These are phyloP conservation scores for Phytophthora agathidicida DNA, from an alignment of 352 stramenopile genomes.

Conservation along the genomic window DNA sequence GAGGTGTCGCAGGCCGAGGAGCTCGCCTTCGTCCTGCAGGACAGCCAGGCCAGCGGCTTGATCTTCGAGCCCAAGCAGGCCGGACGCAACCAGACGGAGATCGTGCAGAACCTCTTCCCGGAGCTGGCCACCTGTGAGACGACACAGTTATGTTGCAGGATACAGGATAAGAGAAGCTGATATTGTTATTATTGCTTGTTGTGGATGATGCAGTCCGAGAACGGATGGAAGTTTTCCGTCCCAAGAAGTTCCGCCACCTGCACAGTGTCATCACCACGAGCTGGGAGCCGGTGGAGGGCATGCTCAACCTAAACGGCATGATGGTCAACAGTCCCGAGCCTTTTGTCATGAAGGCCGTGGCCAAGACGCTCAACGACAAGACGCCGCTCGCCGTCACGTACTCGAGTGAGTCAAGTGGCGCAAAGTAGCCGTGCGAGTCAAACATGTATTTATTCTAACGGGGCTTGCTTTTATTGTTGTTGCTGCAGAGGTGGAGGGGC, in stretches of 20 bases:
- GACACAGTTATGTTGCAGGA: not conserved
- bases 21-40: slow-evolving; percentile 82
- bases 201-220: slow-evolving; percentile 48
- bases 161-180: not conserved
- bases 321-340: slow-evolving; percentile 83
- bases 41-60: slow-evolving; percentile 79
- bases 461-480: slow-evolving; percentile 10
- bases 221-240: slow-evolving; percentile 68
- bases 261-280: slow-evolving; percentile 88
- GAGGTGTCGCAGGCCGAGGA: slow-evolving; percentile 76
- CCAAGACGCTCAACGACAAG: slow-evolving; percentile 69
- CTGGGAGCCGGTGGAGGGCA: slow-evolving; percentile 70
- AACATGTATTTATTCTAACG: slow-evolving; percentile 2
- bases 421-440: no score
- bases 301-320: slow-evolving; percentile 82
- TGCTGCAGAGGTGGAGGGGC: slow-evolving; percentile 64
- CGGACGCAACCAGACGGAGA: slow-evolving; percentile 71
- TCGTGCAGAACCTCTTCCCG: slow-evolving; percentile 77
- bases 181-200: slow-evolving; percentile 1
- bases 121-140: slow-evolving; percentile 76
- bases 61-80: slow-evolving; percentile 87
- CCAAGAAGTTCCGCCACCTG: slow-evolving; percentile 80
- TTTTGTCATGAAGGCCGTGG: slow-evolving; percentile 59
- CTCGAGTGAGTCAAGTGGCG: slow-evolving; percentile 79
- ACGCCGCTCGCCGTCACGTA: slow-evolving; percentile 81